Percentiles rank a stretch among this genome's conserved stretches.
These are phyloP conservation scores for Aspergillus neoniger DNA, from an alignment of 2,329 filamentous ascomycete genomes.

Conservation along the genomic window DNA sequence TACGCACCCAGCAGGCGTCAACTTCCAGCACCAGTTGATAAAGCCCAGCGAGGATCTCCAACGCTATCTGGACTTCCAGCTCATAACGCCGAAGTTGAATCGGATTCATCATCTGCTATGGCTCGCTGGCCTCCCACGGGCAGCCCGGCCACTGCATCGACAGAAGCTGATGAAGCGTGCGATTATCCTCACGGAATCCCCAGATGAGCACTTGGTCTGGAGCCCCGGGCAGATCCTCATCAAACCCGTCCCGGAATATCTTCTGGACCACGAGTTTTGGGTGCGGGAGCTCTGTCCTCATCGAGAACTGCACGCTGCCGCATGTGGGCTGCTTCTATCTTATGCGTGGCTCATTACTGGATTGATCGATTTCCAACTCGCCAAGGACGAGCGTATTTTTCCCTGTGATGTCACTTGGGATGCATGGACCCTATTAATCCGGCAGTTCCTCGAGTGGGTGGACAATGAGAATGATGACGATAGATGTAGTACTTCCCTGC, in stretches of 20 bases:
- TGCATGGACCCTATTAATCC: slow-evolving; percentile 41
- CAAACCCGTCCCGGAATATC: slow-evolving; percentile 31
- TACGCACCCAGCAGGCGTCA: no score
- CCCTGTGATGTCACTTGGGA: slow-evolving; percentile 41
- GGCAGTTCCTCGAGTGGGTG: slow-evolving; percentile 31
- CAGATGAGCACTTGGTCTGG: slow-evolving; percentile 32
- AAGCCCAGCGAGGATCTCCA: no score
- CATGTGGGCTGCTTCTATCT: slow-evolving; percentile 44
- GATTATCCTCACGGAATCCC: slow-evolving; percentile 28
- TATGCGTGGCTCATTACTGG: slow-evolving; percentile 46
- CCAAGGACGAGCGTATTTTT: slow-evolving; percentile 32
- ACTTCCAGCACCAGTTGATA: no score
- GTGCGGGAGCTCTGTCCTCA: slow-evolving; percentile 19
- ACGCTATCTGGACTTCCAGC: no score
- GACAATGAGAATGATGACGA: slow-evolving; percentile 5
- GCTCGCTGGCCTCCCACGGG: background rate
- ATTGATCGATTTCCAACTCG: slow-evolving; percentile 43
- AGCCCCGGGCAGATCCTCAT: slow-evolving; percentile 23
- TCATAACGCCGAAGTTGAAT: no score
- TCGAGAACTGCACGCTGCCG: slow-evolving; percentile 27
- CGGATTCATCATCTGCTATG: background rate
- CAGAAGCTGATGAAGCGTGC: slow-evolving; percentile 20
- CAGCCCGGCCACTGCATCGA: slow-evolving; percentile 20
- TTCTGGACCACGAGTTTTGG: slow-evolving; percentile 29
- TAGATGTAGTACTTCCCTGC: no score